Evolutionary conservation across 805 yeast species (phyloP).

Genomic region (Clavispora vitiphila): DNA sequence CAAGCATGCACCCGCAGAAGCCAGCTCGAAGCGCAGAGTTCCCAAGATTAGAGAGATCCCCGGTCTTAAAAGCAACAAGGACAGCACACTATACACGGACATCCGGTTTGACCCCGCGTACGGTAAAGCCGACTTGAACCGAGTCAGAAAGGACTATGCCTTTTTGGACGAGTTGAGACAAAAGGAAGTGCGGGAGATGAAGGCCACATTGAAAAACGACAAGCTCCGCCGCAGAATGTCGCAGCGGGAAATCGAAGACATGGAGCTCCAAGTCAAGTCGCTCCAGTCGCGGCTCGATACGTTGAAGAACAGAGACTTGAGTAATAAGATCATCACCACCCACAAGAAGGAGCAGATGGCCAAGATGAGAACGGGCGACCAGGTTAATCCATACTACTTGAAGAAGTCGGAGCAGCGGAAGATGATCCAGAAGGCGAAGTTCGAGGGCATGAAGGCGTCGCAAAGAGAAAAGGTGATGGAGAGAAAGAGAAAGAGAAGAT

Average conservation of each 20-base stretch:
- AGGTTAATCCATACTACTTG: conserved; percentile 50
- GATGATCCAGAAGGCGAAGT: conserved; percentile 71
- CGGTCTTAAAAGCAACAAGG: conserved; percentile 44
- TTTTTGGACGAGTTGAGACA: conserved; percentile 85
- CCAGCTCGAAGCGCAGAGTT: conserved; percentile 69
- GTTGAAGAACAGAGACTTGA: conserved; percentile 69
- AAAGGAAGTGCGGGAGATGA: conserved; percentile 61
- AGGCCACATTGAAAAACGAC: conserved; percentile 50
- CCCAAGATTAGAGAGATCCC: conserved; percentile 69
- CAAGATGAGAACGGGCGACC: conserved; percentile 45
- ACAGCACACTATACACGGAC: conserved; percentile 57
- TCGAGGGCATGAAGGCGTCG: conserved; percentile 62
- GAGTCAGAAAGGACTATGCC: conserved; percentile 70
- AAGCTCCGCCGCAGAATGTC: conserved; percentile 37
- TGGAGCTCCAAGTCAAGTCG: conserved; percentile 57
- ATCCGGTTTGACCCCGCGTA: conserved; percentile 87
- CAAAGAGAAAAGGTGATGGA: conserved; percentile 81
- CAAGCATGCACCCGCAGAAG: conserved; percentile 87
- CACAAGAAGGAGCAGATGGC: conserved; percentile 49
- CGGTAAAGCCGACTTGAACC: conserved; percentile 71
- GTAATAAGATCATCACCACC: conserved; percentile 56
- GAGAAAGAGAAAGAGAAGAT: conserved; percentile 79
- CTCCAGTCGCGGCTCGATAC: conserved; percentile 63
- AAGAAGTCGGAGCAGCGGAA: conserved; percentile 69
- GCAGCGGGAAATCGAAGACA: conserved; percentile 44